Base-by-base conservation (phyloP, 495 filamentous ascomycete genomes). In the Neurospora tetrasperma region DNA sequence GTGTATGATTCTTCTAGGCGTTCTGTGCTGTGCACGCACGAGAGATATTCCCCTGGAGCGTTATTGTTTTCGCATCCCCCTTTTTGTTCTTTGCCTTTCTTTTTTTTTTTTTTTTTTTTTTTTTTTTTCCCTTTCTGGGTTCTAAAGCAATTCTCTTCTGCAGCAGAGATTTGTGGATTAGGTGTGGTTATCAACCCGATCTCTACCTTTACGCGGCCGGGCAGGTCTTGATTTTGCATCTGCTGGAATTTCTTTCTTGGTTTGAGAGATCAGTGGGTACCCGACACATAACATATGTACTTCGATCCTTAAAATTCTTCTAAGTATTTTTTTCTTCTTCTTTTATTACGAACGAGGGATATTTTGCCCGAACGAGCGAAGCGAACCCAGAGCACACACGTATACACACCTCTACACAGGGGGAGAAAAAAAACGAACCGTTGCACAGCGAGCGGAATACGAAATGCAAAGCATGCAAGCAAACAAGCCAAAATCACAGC, bases 1-100 rank as follows among this genome's bases (percentile, higher is more conserved):
- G 82, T 69, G 42, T 71, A 23, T 46, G 70, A 35, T 40, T 35
- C 54, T 69, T 68, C 20, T 72, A 66, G 27, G 54, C 27, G 14
- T 71, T 69, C 70, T 69, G 42, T 70, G 43, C 68, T 69, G 54
- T 38, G 54, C 14, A 27, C 54, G 27, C 54, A 31, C 27, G 27
- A 59, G 48, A 59, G 48, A 35, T 66, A 66, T 66, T 66, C 54
- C 12, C 54, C 54, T 66, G 54, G 54, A 38, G 27, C 23, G 23
- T 35, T 38, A 4, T 66, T 31, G 7, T 35, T 66, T 66, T 66
- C 27, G 48, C 59, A 72, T 41, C 46, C 62, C 16, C 68, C 40
- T 70, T 43, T 43, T 70, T 68, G 42, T 68, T 69, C 12, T 40
- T 70, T 70, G 9, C 27, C 16, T 8, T 62, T 31, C 16, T 4